Conservation (phyloP, 148 eudicot genomes). For the Rhododendron mucronatum region DNA sequence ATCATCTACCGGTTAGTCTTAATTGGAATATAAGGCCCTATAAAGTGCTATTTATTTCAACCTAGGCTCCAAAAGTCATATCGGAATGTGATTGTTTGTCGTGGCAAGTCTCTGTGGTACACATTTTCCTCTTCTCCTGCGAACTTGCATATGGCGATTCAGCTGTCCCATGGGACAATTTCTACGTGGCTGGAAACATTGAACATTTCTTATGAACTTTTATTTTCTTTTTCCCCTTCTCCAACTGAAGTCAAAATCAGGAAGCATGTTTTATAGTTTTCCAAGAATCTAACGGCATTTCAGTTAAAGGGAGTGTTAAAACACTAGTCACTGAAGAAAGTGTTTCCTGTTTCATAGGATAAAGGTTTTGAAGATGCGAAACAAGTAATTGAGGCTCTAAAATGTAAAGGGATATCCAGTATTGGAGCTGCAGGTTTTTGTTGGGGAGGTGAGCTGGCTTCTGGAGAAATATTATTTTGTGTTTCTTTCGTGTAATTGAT, state of each 20-base stretch:
- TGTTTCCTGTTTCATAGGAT: conserved; percentile 28
- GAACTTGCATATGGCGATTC: not conserved
- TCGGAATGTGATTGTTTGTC: not conserved
- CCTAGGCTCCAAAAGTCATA: not conserved
- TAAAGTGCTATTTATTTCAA: not conserved
- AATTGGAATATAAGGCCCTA: not conserved
- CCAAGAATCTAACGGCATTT: not conserved
- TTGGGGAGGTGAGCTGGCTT: conserved; percentile 62
- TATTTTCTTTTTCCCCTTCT: not conserved
- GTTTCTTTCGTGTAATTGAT: not conserved
- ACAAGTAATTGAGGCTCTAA: conserved; percentile 49
- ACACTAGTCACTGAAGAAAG: not conserved
- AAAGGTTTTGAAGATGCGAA: conserved; percentile 53
- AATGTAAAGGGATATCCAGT: conserved; percentile 46
- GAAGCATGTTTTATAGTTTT: not conserved
- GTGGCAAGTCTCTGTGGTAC: not conserved
- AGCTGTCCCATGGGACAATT: not conserved
- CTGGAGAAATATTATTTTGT: not conserved
- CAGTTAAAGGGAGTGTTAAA: not conserved
- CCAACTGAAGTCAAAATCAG: not conserved
- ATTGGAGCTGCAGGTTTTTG: conserved; percentile 77
- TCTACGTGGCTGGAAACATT: not conserved
- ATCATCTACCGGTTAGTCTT: conserved; percentile 52
- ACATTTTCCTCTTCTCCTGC: not conserved
- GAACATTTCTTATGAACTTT: not conserved